Base-by-base conservation (phyloP, 805 yeast genomes). In the Myxozyma sirexii region DNA sequence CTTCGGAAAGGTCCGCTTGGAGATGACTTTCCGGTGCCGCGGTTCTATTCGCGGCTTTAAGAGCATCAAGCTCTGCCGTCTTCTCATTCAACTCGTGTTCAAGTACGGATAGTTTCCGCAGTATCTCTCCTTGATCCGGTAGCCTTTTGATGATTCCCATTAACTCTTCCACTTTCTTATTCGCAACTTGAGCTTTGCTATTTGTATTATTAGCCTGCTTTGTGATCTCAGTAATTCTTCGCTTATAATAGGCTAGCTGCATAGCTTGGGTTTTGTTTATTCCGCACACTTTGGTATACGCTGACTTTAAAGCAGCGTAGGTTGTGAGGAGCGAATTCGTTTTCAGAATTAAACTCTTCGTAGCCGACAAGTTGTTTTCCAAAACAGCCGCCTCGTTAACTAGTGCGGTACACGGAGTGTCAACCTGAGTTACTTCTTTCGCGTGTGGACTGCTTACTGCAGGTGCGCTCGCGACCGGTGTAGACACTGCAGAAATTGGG, bases 301-400 rank as follows among this genome's bases (percentile, higher is more conserved):
- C 69, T 19, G 60, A 56, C 39, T 69, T 69, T 43, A 69, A 57
- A 4, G 71, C 66, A 4, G 68, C 55, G 61, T 68, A 67, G 1
- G 71, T 69, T 5, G 71, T 68, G 26, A 69, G 53, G 19, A 68
- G 62, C 19, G 70, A 66, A 43, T 69, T 71, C 8, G 67, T 44
- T 21, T 66, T 44, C 42, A 68, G 43, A 51, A 69, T 69, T 43
- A 60, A 54, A 21, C 59, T 35, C 47, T 68, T 69, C 21, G 67
- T 38, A 67, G 52, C 62, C 2, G 62, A 33, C 26, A 62, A 46
- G 21, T 59, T 61, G n/a, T 38, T 42, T 6, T 37, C 6, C 15
- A 59, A 27, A 23, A 17, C 24, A 4, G 45, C 46, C 2, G 43
- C 46, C 3, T 52, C 57, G 15, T 35, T 35, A 21, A 37, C 43